Evolutionary conservation across 1,139 yeast genomes (phyloP), one percentile per base, ranked within the genome.

Genomic region (Debaryomyces singareniensis): DNA sequence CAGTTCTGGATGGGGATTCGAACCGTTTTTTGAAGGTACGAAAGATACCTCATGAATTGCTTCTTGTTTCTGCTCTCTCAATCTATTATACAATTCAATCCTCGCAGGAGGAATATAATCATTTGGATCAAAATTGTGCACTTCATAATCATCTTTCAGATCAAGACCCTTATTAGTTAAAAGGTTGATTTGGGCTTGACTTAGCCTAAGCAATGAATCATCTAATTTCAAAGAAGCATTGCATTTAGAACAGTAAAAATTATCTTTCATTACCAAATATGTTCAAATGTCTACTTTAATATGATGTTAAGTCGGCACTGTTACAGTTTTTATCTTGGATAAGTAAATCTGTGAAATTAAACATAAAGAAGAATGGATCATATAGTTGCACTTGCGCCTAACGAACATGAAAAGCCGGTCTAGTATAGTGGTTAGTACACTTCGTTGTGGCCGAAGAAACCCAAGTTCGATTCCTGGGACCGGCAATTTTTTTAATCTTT

Each of bases 391-490:
- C 14, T 7, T 23, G 14, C 7, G 13, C 25, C 11, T 11, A 15
- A 6, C 27, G 6, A 5, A 13, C 29, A 12, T 20, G 32, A 42
- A 15, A 5, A 29, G 63, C 64, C 61, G 63, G 55, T 52, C 61
- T 58, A 53, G 65, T 58, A 58, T 58, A 58, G 65, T 58, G 65
- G 65, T 58, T 42, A 58, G 65, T 59, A 59, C 65, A 56, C 57
- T 49, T 58, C 64, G 60, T 59, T 59, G 65, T 59, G 66, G 65
- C 65, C 60, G 64, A 58, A 49, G 57, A 51, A 50, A 58, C 66
- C 65, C 65, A 60, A 51, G 65, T 60, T 58, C 64, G 65, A 58
- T 58, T 58, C 63, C 63, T 57, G 64, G 64, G 61, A 53, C 55
- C 63, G 61, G 64, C 63, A 35, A 43, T 46, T 45, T 49, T 40